phyloP scores from a whole-genome alignment of 495 filamentous ascomycete species.

The Baudoinia panamericana region DNA sequence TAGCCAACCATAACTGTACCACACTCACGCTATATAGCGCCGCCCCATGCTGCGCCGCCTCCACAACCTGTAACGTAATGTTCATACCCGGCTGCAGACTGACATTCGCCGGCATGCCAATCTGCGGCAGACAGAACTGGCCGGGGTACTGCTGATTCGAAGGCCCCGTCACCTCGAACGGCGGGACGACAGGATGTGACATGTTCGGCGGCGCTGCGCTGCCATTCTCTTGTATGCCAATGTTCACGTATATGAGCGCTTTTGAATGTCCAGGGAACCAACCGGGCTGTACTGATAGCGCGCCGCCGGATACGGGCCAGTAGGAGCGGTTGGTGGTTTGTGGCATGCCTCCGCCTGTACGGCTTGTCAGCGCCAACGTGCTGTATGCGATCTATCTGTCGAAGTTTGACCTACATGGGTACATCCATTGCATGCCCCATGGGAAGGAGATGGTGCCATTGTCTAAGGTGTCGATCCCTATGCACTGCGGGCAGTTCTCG shows the following conservation, averaged over 20 bases:
- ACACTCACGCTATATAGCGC: constrained; percentile 74
- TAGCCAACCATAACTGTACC: neutral
- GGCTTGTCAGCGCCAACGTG: too few relatives aligned
- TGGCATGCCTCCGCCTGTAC: constrained; percentile 69
- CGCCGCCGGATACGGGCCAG: constrained; percentile 82
- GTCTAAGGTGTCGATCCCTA: constrained; percentile 30
- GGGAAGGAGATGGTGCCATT: constrained; percentile 45
- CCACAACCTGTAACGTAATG: constrained; percentile 89
- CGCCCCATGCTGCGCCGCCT: constrained; percentile 80
- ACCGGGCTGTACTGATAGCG: constrained; percentile 75
- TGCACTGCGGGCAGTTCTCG: constrained; percentile 22
- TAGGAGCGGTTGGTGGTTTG: constrained; percentile 71
- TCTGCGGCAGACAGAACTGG: constrained; percentile 77
- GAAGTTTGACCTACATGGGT: constrained; percentile 64
- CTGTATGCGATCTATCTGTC: neutral
- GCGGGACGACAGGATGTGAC: constrained; percentile 68
- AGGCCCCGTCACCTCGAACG: constrained; percentile 80
- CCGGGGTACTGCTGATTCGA: constrained; percentile 69
- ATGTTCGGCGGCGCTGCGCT: constrained; percentile 67
- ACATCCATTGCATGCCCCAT: constrained; percentile 96
- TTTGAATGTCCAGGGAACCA: constrained; percentile 88
- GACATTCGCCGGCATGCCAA: constrained; percentile 66
- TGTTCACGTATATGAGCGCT: constrained; percentile 85
- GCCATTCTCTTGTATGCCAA: constrained; percentile 54
- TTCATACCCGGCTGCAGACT: constrained; percentile 68